Percentiles rank a stretch among this genome's conserved stretches.
Evolutionary conservation across 768 basidiomycete genomes (phyloP).

Genomic region (Podaxis mareebaensis): DNA sequence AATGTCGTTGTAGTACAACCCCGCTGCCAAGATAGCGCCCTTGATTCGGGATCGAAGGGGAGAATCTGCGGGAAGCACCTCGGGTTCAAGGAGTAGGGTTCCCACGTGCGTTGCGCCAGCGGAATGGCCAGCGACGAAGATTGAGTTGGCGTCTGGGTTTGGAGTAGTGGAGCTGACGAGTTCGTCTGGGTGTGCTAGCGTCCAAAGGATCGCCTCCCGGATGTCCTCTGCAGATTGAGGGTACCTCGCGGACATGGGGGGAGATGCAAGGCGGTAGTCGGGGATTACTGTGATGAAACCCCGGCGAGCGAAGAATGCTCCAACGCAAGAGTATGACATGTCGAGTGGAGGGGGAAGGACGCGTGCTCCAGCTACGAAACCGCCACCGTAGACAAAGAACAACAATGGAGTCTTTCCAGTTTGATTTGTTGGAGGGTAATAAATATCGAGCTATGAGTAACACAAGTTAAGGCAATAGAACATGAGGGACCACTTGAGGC

Average conservation of each 20-base stretch:
- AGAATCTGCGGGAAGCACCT: constrained; percentile 32
- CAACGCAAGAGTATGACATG: constrained; percentile 55
- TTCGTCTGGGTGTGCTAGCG: constrained; percentile 35
- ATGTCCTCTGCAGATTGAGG: constrained; percentile 58
- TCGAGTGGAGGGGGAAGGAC: constrained; percentile 44
- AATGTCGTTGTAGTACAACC: constrained; percentile 38
- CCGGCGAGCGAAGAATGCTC: constrained; percentile 57
- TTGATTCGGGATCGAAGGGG: constrained; percentile 37
- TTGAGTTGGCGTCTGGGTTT: constrained; percentile 37
- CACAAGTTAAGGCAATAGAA: background rate
- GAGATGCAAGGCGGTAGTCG: constrained; percentile 66
- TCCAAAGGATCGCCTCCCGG: constrained; percentile 61
- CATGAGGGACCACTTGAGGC: background rate
- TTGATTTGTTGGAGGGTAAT: constrained; percentile 47
- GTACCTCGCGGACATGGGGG: constrained; percentile 38
- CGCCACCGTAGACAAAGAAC: constrained; percentile 70
- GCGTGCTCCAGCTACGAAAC: constrained; percentile 53
- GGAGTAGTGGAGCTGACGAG: constrained; percentile 30
- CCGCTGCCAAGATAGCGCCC: constrained; percentile 48
- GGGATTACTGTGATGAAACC: constrained; percentile 67
- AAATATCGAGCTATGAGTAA: constrained; percentile 57
- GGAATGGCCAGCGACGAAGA: constrained; percentile 62
- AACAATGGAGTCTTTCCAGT: constrained; percentile 47
- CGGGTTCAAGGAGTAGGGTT: constrained; percentile 42
- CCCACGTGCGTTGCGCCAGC: constrained; percentile 56